Base-by-base conservation (phyloP, 1,284 basidiomycete species). In the Marasmius tenuissimus region DNA sequence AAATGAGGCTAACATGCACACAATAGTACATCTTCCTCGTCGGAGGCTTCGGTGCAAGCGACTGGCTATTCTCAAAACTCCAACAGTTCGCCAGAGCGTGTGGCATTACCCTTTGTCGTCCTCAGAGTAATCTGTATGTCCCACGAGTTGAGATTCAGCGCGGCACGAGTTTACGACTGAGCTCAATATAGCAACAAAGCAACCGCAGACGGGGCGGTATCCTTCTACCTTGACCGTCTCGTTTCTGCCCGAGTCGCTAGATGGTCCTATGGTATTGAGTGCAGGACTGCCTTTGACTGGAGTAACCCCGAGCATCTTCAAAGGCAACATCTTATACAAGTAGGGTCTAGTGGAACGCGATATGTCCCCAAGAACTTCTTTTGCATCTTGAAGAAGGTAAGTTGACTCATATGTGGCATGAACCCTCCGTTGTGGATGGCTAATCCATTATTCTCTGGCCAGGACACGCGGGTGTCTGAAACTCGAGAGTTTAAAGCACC, bases 191-290 rank as follows among this genome's bases (percentile, higher is more conserved):
- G 84, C 39, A 85, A 82, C 63, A 86, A 85, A 62, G 84, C 82
- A 1, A 85, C 85, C 0, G 78, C 84, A 0, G 81, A 85, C 50
- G 84, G 85, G 3, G 83, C 81, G 0, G 73, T 86, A 20, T 84
- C 81, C 0, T 85, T 78, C 64, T 81, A 79, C 59, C 62, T 85
- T 35, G 80, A 86, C 63, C 81, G 79, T 59, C 76, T 75, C 18
- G 83, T 86, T 10, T 73, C 78, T 8, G 75, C 76, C 0, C 72
- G 84, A 12, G 74, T 84, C 14, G 72, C 84, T 1, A 80, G 73
- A 65, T 66, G 73, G 37, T 76, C 79, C 0, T 84, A 84, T 57
- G 83, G 84, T 1, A 70, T 72, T 0, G 66, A 71, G 6, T 73
- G 72, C 53, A 64, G 55, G 12, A 53, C 69, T 1, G 59, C 61